Base-by-base conservation (phyloP, 2,329 filamentous ascomycete species). In the Microsporum ferrugineum region DNA sequence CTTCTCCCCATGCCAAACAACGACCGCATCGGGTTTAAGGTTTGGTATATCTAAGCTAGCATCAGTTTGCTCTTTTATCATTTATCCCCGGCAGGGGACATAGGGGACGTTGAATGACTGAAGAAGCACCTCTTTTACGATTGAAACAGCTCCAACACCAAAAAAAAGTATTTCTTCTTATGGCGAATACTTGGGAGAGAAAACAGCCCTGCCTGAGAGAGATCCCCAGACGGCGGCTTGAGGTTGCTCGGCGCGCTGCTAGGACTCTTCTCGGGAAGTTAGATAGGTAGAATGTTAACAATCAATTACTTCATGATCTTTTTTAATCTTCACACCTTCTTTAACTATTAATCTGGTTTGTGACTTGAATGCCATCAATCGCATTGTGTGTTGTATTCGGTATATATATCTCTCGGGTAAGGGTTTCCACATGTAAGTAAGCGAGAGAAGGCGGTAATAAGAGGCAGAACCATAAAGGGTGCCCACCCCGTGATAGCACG, bases 31-130 rank as follows among this genome's bases (percentile, higher is more conserved):
- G 65, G 68, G 31, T 72, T 70, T 58, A 66, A 68, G 31, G 75
- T 76, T 73, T 76, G 74, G 74, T 76, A 74, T 64, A 73, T 76
- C 47, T 75, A 68, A 63, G 23, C 14, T 5, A 29, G 27, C 45
- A 51, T 14, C 43, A 47, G 8, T 7, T 31, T 51, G 41, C 49
- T 7, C 33, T 53, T 51, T 36, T n/a, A 4, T 8, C 51, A 1
- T 38, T 56, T 12, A 39, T 56, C 23, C 31, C 4, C 39, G 8
- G 17, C 7, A 31, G 33, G n/a, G 10, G 2, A 29, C 14, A 56
- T 6, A 49, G 45, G 29, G 38, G 38, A 39, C 45, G 23, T 51
- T 36, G n/a, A 36, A 17, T 43, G 55, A 14, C 12, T 5, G 2
- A 23, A 41, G 23, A 29, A 17, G 17, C 17, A 23, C 17, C 17